These are phyloP conservation scores for Artemisia annua DNA, from an alignment of 129 eudicot genomes.

Conservation along the genomic window DNA sequence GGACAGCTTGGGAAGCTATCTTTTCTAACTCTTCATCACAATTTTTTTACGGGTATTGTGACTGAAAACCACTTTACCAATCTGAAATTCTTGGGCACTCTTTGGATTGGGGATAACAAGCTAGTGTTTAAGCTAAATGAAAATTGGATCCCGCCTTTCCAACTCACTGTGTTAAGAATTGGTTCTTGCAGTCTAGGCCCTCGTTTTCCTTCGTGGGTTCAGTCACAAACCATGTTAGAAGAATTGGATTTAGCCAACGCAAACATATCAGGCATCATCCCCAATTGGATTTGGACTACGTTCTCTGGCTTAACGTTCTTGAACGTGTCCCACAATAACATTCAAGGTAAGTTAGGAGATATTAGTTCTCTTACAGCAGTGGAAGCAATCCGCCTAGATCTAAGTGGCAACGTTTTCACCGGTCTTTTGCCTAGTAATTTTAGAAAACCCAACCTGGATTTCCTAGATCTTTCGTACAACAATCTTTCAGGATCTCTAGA, in stretches of 20 bases:
- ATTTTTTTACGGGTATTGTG: constrained; percentile 3
- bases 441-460: not conserved
- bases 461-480: constrained; percentile 30
- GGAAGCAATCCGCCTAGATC: constrained; percentile 5
- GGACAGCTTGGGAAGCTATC: not conserved
- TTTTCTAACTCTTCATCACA: constrained; percentile 11
- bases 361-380: constrained; percentile 11
- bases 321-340: constrained; percentile 16
- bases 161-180: not conserved
- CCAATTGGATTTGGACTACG: constrained; percentile 13
- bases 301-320: not conserved
- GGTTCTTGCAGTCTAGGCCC: constrained; percentile 22
- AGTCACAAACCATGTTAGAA: not conserved
- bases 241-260: not conserved
- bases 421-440: constrained; percentile 21
- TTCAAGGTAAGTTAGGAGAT: constrained; percentile 23
- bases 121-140: not conserved
- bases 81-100: constrained; percentile 7
- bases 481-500: constrained; percentile 28
- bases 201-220: constrained; percentile 12
- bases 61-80: constrained; percentile 10
- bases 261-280: constrained; percentile 14
- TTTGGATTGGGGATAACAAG: constrained; percentile 13
- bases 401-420: constrained; percentile 19
- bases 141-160: constrained; percentile 20